Base-by-base conservation (phyloP, 1,284 basidiomycete genomes). In the Leccinum griseonigrum region DNA sequence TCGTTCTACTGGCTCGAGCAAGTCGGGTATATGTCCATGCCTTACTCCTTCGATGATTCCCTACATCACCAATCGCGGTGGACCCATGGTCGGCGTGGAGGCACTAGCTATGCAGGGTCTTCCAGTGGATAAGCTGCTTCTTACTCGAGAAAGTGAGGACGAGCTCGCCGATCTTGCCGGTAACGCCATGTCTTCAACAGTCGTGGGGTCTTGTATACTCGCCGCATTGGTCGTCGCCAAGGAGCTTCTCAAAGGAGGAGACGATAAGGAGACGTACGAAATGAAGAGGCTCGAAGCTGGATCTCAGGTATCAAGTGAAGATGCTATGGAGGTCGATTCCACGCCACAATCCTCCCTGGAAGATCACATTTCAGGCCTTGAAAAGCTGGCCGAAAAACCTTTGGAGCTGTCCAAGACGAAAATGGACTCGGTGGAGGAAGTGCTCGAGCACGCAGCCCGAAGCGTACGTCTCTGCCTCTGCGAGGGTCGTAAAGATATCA, bases 121-220 rank as follows among this genome's bases (percentile, higher is more conserved):
- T 50, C 95, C 95, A 0, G 87, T 97, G 40, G 91, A 97, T 72
- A 93, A 95, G 71, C 83, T 98, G 1, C 82, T 98, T 7, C 82
- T 98, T 53, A 98, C 95, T 1, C 88, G 94, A 60, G 95, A 98
- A 77, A 94, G 85, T 11, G 93, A 97, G 74, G 96, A 97, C 76
- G 91, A 98, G 69, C 82, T 98, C 2, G 94, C 95, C 13, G 95
- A 98, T 76, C 82, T 98, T 9, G 96, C 95, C 11, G 95, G 95
- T 1, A 98, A 98, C 69, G 96, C 95, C 57, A 98, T 98, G 95
- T 92, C 95, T 1, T 93, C 95, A 1, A 98, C 95, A 1, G 95
- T 98, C 13, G 95, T 98, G 22, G 95, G 96, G 1, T 85, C 94
- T 1, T 91, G 93, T 66, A 94, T 98, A 68, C 78, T 97, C 46